phyloP scores from a whole-genome alignment of 495 filamentous ascomycete species.

The Stereocaulon alpinum region DNA sequence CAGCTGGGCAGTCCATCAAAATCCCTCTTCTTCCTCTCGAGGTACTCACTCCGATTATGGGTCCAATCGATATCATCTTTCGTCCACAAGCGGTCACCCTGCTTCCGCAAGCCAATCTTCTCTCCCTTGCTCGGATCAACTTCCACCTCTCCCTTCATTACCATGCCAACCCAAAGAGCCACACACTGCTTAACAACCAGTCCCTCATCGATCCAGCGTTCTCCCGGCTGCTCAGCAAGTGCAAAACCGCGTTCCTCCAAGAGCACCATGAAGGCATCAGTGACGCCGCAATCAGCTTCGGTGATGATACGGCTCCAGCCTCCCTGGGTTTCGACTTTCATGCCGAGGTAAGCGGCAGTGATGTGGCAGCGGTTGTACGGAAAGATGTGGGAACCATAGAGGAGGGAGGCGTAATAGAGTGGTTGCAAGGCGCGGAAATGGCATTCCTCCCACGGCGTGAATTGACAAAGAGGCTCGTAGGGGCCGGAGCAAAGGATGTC shows the following conservation, averaged over 20 bases:
- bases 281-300: slow-evolving; percentile 13
- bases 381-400: slow-evolving; percentile 11
- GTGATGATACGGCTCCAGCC: slow-evolving; percentile 17
- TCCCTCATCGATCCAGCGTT: slow-evolving; percentile 11
- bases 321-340: neutral
- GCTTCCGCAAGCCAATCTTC: slow-evolving; percentile 9
- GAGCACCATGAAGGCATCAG: slow-evolving; percentile 11
- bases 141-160: slow-evolving; percentile 12
- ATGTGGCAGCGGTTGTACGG: slow-evolving; percentile 7
- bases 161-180: slow-evolving; percentile 13
- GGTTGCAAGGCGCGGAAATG: slow-evolving; percentile 17
- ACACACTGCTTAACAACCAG: slow-evolving; percentile 5
- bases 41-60: slow-evolving; percentile 6
- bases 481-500: slow-evolving; percentile 13
- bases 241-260: slow-evolving; percentile 11
- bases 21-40: slow-evolving; percentile 15
- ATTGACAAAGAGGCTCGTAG: slow-evolving; percentile 12
- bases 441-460: slow-evolving; percentile 16
- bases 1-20: slow-evolving; percentile 19
- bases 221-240: slow-evolving; percentile 4
- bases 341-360: slow-evolving; percentile 7
- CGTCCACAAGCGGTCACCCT: slow-evolving; percentile 13
- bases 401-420: slow-evolving; percentile 9
- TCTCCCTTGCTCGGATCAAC: slow-evolving; percentile 9
- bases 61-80: slow-evolving; percentile 14